Evolutionary conservation across 2,329 filamentous ascomycete species (phyloP).

Genomic region (Aspergillus latus): DNA sequence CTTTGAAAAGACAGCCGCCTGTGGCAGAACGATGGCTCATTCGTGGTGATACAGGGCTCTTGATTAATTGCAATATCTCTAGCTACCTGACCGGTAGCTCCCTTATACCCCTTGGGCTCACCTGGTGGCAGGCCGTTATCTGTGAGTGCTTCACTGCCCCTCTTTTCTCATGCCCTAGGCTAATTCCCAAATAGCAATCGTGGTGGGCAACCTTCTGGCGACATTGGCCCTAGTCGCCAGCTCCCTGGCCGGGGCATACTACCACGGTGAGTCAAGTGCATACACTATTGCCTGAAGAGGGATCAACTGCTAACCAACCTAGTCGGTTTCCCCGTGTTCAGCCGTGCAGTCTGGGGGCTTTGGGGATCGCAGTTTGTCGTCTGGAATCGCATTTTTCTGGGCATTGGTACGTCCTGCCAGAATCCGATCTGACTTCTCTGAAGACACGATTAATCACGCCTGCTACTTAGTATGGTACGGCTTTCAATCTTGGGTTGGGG

Average conservation of each 20-base stretch:
- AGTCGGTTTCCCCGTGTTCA: slow-evolving; percentile 17
- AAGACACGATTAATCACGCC: too few relatives aligned
- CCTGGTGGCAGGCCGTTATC: slow-evolving; percentile 37
- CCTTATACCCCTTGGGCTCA: slow-evolving; percentile 35
- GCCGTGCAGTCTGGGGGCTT: neutral
- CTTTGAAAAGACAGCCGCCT: slow-evolving; percentile 25
- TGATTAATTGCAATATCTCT: slow-evolving; percentile 46
- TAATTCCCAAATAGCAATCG: slow-evolving; percentile 12
- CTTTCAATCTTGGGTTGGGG: slow-evolving; percentile 48
- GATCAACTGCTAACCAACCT: neutral
- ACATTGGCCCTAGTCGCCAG: slow-evolving; percentile 43
- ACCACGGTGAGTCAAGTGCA: slow-evolving; percentile 31
- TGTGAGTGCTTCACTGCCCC: slow-evolving; percentile 13
- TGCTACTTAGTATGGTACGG: slow-evolving; percentile 19
- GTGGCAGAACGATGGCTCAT: too few relatives aligned
- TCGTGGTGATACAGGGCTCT: slow-evolving; percentile 34
- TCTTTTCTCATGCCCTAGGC: neutral
- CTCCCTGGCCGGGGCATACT: slow-evolving; percentile 46
- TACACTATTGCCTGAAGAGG: neutral
- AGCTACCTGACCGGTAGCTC: slow-evolving; percentile 37
- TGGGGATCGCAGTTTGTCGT: slow-evolving; percentile 31
- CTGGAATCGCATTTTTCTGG: slow-evolving; percentile 34
- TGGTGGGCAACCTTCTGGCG: slow-evolving; percentile 35
- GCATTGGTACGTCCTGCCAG: slow-evolving; percentile 19
- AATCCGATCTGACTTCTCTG: neutral